Evolutionary conservation across 2,329 filamentous ascomycete species (phyloP), one percentile per base, ranked within the genome.

Genomic region (Zasmidium cellare): DNA sequence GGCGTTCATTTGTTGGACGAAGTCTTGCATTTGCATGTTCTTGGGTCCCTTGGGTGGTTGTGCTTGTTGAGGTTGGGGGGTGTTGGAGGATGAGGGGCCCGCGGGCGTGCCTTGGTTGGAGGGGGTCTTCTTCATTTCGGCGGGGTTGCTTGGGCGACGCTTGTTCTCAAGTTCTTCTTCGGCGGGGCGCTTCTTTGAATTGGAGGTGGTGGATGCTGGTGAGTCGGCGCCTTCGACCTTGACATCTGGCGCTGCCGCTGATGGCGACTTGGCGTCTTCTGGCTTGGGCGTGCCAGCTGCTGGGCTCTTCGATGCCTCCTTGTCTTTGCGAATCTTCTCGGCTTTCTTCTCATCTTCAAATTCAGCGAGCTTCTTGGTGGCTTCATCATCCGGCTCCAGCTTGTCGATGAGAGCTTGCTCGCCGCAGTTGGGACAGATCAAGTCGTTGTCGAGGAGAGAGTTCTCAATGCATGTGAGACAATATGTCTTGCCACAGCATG

Each of bases 391-490:
- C 63, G 87, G 48, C 72, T 87, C 85, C 67, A 99, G 84, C 76
- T 96, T 89, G 82, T 97, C 93, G 78, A 97, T 90, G 70, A 97
- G 82, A 65, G 97, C 91, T 71, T 91, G 91, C 74, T 96, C 92
- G 63, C 88, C 89, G 77, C 94, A 99, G 67, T 87, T 88, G 64
- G 94, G 94, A 77, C 94, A 99, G 76, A 92, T 83, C 78, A 99
- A 92, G 83, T 99, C 94, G 84, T 89, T 94, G 82, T 97, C 92
- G 79, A 97, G 93, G 77, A 99, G 87, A 78, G 92, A 91, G 85
- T 96, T 96, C 75, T 94, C 96, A 79, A 99, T 97, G 88, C 94
- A 99, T 76, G 97, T 92, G 85, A 94, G 94, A 84, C 94, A 99
- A 83, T 96, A 99, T 74, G 92, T 97, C 84, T 90, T 96, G 80